A percentile compares a stretch with the other conserved stretches of the same genome.
Conservation (phyloP, 2,329 filamentous ascomycete species). For the Metarhizium sp. region DNA sequence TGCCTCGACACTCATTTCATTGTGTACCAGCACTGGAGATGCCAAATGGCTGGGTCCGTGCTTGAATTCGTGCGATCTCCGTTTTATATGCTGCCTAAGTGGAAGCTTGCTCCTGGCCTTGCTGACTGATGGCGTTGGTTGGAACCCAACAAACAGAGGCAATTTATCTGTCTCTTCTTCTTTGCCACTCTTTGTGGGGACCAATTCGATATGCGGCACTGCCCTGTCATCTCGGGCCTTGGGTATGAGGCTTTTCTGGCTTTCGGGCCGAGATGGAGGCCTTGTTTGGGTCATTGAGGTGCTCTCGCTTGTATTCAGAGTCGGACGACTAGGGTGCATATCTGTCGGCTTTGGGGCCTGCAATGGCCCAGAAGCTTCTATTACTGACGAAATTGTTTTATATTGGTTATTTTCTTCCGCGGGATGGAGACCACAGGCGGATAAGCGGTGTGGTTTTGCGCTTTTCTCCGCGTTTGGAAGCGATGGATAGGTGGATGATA, state of each 20-base stretch:
- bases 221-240: not conserved
- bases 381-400: not conserved
- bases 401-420: not conserved
- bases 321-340: not conserved
- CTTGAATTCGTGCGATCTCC: not conserved
- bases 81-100: not conserved
- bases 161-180: not conserved
- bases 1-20: not conserved
- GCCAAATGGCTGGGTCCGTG: not conserved
- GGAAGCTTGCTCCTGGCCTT: not conserved
- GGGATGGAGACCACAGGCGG: not conserved
- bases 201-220: not conserved
- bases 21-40: not conserved
- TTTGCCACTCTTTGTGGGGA: not conserved
- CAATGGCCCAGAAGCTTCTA: not conserved
- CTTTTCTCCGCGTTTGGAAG: not conserved
- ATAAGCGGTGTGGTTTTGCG: not conserved
- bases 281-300: not conserved
- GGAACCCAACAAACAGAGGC: not conserved
- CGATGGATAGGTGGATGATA: constrained; percentile 6
- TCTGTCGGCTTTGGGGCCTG: not conserved
- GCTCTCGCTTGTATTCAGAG: not conserved
- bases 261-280: not conserved
- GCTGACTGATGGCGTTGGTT: not conserved
- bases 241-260: not conserved